Conservation (phyloP, 768 basidiomycete species). For the Tremella yokohamensis region DNA sequence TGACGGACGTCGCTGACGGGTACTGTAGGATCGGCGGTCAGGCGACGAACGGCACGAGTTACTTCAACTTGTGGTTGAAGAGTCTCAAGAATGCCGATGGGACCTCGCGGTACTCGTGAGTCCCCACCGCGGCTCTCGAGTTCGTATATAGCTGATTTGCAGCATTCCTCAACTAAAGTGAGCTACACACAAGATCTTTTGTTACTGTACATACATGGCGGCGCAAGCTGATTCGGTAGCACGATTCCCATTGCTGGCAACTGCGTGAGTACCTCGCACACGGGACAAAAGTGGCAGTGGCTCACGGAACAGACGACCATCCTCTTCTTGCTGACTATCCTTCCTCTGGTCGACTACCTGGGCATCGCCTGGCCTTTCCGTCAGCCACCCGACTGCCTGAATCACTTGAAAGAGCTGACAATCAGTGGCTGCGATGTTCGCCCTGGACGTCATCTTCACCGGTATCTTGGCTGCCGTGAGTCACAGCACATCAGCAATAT, state of each 20-base stretch:
- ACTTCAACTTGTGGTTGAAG: constrained; percentile 14
- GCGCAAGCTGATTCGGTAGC: neutral
- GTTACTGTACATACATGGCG: too few relatives aligned
- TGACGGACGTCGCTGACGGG: too few relatives aligned
- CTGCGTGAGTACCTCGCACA: too few relatives aligned
- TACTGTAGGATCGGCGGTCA: constrained; percentile 1
- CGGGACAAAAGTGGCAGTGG: too few relatives aligned
- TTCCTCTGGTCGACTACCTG: constrained; percentile 4
- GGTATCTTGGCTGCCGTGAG: constrained; percentile 2
- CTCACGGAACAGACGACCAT: constrained; percentile 3
- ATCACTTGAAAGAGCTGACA: neutral
- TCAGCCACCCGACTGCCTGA: neutral
- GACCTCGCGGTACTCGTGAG: constrained; percentile 5
- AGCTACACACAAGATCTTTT: neutral
- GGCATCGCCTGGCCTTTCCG: constrained; percentile 8
- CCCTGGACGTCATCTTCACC: constrained; percentile 10
- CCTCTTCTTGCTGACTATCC: constrained; percentile 1
- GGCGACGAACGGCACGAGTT: constrained; percentile 5
- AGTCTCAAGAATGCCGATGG: constrained; percentile 11
- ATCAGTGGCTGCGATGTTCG: neutral
- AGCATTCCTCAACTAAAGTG: constrained; percentile 1
- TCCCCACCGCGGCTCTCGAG: neutral
- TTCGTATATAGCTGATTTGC: neutral
- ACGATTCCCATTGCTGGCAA: constrained; percentile 13
- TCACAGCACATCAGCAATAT: neutral